Conservation (phyloP, 306 rosid species). For the Lathyrus aphaca region DNA sequence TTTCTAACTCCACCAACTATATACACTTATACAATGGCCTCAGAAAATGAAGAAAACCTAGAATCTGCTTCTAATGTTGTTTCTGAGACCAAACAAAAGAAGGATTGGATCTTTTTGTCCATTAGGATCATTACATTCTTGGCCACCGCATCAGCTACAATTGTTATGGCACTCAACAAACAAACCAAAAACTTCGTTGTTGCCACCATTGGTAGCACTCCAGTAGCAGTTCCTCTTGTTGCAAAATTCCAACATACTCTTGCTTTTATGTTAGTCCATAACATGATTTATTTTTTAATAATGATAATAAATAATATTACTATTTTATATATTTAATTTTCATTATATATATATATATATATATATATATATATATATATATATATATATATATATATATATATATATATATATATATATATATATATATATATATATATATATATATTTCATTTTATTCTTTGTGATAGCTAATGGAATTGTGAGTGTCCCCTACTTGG, state of each 20-base stretch:
- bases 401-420: background rate
- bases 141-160: constrained; percentile 71
- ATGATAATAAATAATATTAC: background rate
- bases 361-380: background rate
- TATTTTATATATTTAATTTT: constrained; percentile 1
- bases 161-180: constrained; percentile 75
- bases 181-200: constrained; percentile 68
- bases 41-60: constrained; percentile 47
- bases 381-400: background rate
- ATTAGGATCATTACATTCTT: constrained; percentile 57
- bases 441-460: constrained; percentile 37
- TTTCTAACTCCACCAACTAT: background rate
- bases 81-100: constrained; percentile 30
- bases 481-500: constrained; percentile 67
- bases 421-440: background rate
- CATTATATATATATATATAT: too few relatives aligned
- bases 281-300: background rate
- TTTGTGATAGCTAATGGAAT: constrained; percentile 73
- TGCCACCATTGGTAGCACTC: constrained; percentile 74
- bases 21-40: constrained; percentile 52
- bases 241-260: constrained; percentile 81
- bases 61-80: constrained; percentile 19
- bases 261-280: constrained; percentile 69
- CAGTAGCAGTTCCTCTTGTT: constrained; percentile 47
- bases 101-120: constrained; percentile 47